Evolutionary conservation across 371 early-diverging fungal genomes (phyloP), one percentile per base, ranked within the genome.

Genomic region (Circinella umbellata): DNA sequence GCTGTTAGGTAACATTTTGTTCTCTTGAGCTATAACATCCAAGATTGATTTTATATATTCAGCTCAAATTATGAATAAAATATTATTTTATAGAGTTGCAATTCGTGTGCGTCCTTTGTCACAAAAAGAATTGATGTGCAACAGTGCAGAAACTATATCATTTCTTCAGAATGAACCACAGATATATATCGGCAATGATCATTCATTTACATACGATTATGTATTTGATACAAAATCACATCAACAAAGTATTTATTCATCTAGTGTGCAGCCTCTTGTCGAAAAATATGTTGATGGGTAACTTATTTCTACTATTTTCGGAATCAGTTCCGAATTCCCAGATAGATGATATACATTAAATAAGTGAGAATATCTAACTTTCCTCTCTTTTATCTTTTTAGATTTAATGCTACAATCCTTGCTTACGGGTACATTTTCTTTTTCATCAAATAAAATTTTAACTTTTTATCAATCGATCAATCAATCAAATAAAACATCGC

Each of bases 201-300:
- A 88, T 51, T 86, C 89, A 4, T 98, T 96, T 80, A 90, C 92
- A 63, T 97, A 90, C 69, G 97, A 98, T 80, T 81, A 92, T 72
- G 93, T 93, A 10, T 97, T 93, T 77, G 90, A 91, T 35, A 83
- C 89, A 15, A 86, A 89, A 36, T 70, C 91, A 8, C 54, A 74
- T 35, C 98, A 98, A 78, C 64, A 80, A 35, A 64, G 82, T 2
- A 83, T 97, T 35, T 96, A 92, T 80, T 86, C 90, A 15, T 70
- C 81, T 4, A 83, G 88, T 54, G 92, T 93, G 47, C 75, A 78
- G 18, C 91, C 91, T 17, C 77, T 97, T 64, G 86, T 96, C n/a
- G 89, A 90, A 15, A 90, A 92, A 71, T 95, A 96, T 76, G 78
- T 95, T 54, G 95, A 95, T 70, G 98, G 98, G 78, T 99, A 90